Evolutionary conservation across 1,284 basidiomycete species (phyloP), one percentile per base, ranked within the genome.

Genomic region (Trichosporon faecale): DNA sequence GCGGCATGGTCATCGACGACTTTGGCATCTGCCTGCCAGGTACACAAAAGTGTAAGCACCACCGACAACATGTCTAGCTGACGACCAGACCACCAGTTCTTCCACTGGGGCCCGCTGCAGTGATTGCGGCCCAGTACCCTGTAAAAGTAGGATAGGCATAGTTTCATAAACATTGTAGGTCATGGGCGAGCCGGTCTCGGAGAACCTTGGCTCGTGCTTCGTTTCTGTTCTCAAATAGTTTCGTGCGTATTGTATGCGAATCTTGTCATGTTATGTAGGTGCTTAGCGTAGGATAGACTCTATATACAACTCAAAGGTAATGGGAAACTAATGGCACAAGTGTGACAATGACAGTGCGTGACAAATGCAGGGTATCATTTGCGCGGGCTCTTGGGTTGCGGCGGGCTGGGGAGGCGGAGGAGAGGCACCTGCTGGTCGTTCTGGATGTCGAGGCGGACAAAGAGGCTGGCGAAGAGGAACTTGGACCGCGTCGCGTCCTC

Each of bases 401-500:
- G 57, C 57, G 57, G 57, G 29, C 57, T 61, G 3, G 57, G 57
- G 29, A 61, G 27, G 57, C 57, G 57, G 57, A 61, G 27, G 16
- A 61, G 57, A 4, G 57, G 57, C 29, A 61, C 57, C 27, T 31
- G 27, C 9, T 31, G 16, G 4, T 33, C 29, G 14, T 18, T 31
- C 27, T 31, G 16, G 18, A 61, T 31, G 37, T 70, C 71, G 55
- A 73, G 66, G 44, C 67, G 57, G 16, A 95, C 90, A 77, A 95
- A 95, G 6, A 97, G 85, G 25, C 93, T 95, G 44, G 94, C 92
- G 82, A 94, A 96, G 61, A 96, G 84, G 77, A 91, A 92, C 74
- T 93, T 91, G 52, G 90, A 91, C 65, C 93, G 88, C 76, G 92
- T 89, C 0, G 87, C 85, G 80, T 96, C 93, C 77, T 93, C 91